A percentile compares a stretch with the other conserved stretches of the same genome.
Conservation (phyloP, 2,329 filamentous ascomycete species). For the Microdochium trichocladiopsis region DNA sequence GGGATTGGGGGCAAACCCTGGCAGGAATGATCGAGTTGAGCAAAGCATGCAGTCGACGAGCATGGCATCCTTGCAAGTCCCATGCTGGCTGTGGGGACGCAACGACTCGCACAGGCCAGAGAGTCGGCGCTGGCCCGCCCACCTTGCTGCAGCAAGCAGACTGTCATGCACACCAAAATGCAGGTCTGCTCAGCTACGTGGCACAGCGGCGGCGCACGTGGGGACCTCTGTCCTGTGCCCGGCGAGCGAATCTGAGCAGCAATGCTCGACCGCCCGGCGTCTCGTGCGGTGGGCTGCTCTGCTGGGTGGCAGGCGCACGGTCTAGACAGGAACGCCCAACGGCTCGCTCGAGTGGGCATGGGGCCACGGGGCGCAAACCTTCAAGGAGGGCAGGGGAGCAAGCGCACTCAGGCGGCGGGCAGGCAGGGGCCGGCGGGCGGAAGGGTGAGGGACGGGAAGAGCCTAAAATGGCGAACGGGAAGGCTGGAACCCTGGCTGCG, state of each 20-base stretch:
- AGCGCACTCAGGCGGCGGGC: not conserved
- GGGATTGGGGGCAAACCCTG: too few relatives aligned
- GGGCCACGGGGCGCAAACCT: too few relatives aligned
- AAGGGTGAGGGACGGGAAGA: not conserved
- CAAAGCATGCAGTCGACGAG: not conserved
- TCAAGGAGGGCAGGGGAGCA: not conserved
- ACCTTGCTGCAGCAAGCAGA: not conserved
- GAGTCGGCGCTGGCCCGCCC: not conserved
- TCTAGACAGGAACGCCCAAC: too few relatives aligned
- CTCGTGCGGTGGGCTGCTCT: not conserved
- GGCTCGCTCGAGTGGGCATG: too few relatives aligned
- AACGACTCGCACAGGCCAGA: not conserved
- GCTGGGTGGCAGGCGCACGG: too few relatives aligned
- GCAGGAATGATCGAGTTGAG: not conserved
- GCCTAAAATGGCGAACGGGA: constrained; percentile 1
- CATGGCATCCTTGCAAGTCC: not conserved
- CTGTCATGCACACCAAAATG: too few relatives aligned
- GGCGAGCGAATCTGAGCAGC: not conserved
- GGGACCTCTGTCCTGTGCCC: not conserved
- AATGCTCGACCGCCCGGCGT: not conserved
- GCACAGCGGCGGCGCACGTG: not conserved
- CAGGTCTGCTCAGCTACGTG: not conserved
- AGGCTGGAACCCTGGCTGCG: constrained; percentile 1
- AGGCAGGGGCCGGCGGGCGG: not conserved
- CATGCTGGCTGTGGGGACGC: not conserved